Percentiles rank a stretch among this genome's conserved stretches.
Conservation (phyloP, 768 basidiomycete genomes). For the Serendipita vermifera region DNA sequence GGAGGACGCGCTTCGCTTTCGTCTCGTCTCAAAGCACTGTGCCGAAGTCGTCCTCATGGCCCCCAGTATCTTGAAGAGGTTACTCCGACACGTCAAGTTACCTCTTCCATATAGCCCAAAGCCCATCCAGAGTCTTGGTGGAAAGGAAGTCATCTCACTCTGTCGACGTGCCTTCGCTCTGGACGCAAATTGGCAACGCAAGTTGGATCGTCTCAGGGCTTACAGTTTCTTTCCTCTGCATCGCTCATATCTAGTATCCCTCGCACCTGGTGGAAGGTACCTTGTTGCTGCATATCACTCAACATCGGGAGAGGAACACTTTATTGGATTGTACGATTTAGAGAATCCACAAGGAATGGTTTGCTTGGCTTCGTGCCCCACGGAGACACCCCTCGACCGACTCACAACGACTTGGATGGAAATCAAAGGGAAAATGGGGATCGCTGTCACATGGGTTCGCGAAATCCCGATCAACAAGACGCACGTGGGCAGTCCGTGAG, state of each 20-base stretch:
- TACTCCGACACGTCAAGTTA: background rate
- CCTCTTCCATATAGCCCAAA: slow-evolving; percentile 5
- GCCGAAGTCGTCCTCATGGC: background rate
- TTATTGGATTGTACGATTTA: background rate
- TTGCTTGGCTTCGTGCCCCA: background rate
- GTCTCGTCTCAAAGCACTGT: background rate
- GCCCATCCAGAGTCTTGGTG: slow-evolving; percentile 1
- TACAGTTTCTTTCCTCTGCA: background rate
- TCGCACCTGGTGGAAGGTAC: slow-evolving; percentile 1
- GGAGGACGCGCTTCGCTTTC: slow-evolving; percentile 4
- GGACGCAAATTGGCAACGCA: slow-evolving; percentile 1
- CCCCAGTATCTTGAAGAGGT: background rate
- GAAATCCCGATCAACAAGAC: background rate
- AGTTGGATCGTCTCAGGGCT: background rate
- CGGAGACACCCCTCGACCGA: background rate
- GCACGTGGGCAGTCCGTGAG: background rate
- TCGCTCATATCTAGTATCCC: background rate
- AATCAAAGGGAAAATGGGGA: background rate
- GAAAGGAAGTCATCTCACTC: background rate
- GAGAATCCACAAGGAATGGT: background rate
- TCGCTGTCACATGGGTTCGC: slow-evolving; percentile 1
- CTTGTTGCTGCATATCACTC: background rate
- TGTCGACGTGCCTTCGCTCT: slow-evolving; percentile 5
- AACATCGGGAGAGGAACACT: background rate
- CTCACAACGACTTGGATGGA: background rate